phyloP scores from a whole-genome alignment of 768 basidiomycete species.

The Russula emetica region DNA sequence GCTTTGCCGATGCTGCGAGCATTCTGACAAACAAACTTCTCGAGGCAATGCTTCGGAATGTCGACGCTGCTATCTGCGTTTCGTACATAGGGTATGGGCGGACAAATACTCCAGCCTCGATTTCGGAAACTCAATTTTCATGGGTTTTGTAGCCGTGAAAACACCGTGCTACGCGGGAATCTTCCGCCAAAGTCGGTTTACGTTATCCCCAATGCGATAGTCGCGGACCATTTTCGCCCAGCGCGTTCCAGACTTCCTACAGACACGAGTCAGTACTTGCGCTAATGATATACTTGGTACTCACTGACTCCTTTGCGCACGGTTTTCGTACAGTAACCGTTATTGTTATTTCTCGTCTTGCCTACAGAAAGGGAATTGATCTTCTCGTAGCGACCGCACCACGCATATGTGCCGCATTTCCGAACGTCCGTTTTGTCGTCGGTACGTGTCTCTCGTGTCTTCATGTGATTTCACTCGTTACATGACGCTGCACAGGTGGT shows the following conservation, averaged over 20 bases:
- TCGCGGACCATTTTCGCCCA: slow-evolving; percentile 83
- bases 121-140: neutral
- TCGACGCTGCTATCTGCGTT: slow-evolving; percentile 93
- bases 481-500: slow-evolving; percentile 55
- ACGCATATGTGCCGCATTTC: slow-evolving; percentile 77
- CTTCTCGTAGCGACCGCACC: slow-evolving; percentile 91
- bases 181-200: slow-evolving; percentile 62
- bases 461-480: slow-evolving; percentile 6
- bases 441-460: slow-evolving; percentile 43
- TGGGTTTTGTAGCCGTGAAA: slow-evolving; percentile 76
- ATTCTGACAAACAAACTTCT: slow-evolving; percentile 96
- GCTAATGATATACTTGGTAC: neutral
- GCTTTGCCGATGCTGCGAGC: slow-evolving; percentile 94
- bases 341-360: slow-evolving; percentile 83
- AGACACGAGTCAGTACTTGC: slow-evolving; percentile 51
- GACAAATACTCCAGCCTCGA: neutral
- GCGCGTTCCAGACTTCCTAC: slow-evolving; percentile 40
- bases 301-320: neutral
- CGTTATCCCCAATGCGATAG: slow-evolving; percentile 91
- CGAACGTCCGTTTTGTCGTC: slow-evolving; percentile 83
- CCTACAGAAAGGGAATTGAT: slow-evolving; percentile 95
- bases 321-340: slow-evolving; percentile 64
- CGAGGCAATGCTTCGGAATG: slow-evolving; percentile 78
- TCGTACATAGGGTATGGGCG: slow-evolving; percentile 84
- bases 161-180: slow-evolving; percentile 84